Conservation (phyloP, 345 rosid species). For the Acer campestre region DNA sequence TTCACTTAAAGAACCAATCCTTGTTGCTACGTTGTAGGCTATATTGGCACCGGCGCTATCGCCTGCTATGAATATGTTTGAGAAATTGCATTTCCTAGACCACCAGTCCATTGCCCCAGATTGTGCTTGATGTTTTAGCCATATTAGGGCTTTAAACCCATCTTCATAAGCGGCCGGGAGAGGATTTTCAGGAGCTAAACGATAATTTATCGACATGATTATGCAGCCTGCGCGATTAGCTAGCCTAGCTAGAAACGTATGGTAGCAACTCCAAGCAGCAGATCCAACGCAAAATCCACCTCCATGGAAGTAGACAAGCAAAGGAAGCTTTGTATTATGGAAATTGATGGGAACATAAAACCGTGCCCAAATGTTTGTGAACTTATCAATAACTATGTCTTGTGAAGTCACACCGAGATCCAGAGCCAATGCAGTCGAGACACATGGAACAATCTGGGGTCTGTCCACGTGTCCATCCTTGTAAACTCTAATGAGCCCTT, state of each 20-base stretch:
- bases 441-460: slow-evolving; percentile 48
- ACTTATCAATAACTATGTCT: slow-evolving; percentile 54
- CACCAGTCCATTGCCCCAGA: slow-evolving; percentile 30
- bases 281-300: slow-evolving; percentile 73
- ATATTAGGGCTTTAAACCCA: slow-evolving; percentile 50
- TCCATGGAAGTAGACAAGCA: slow-evolving; percentile 67
- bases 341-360: slow-evolving; percentile 49
- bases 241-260: slow-evolving; percentile 49
- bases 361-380: slow-evolving; percentile 64
- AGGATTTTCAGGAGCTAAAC: slow-evolving; percentile 62
- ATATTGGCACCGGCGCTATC: slow-evolving; percentile 79
- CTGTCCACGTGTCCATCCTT: slow-evolving; percentile 74
- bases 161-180: slow-evolving; percentile 74
- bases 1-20: slow-evolving; percentile 19
- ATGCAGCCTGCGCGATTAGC: slow-evolving; percentile 44
- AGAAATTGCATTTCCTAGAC: slow-evolving; percentile 41
- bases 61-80: slow-evolving; percentile 52
- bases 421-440: slow-evolving; percentile 36
- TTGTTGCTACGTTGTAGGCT: slow-evolving; percentile 51
- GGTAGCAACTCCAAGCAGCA: slow-evolving; percentile 67
- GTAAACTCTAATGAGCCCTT: slow-evolving; percentile 65
- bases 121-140: slow-evolving; percentile 50
- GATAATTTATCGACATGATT: slow-evolving; percentile 56
- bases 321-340: slow-evolving; percentile 44
- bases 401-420: slow-evolving; percentile 50